Percentiles rank a stretch among this genome's conserved stretches.
Conservation (phyloP, 345 rosid species). For the Citrus inodora region DNA sequence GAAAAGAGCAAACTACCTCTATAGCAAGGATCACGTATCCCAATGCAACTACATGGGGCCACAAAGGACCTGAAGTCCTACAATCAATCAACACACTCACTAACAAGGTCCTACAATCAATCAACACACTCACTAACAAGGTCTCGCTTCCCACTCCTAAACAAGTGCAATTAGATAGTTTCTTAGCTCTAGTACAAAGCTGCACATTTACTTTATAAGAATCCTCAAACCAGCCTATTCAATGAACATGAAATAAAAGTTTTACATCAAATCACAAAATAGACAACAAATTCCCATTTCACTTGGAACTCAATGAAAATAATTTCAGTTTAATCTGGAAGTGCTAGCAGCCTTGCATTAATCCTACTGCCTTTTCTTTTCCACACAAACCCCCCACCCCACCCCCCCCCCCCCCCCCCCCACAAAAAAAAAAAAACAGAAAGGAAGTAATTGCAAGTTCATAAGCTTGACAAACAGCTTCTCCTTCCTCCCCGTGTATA, state of each 20-base stretch:
- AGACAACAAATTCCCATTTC: not conserved
- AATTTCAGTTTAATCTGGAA: not conserved
- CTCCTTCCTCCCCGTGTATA: not conserved
- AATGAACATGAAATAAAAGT: not conserved
- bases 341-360: not conserved
- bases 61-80: not conserved
- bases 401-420: too few relatives aligned
- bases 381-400: too few relatives aligned
- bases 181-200: not conserved
- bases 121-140: not conserved
- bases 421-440: too few relatives aligned
- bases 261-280: not conserved
- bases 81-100: not conserved
- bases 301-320: not conserved
- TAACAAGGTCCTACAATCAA: not conserved
- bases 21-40: not conserved
- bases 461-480: not conserved
- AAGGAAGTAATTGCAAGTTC: not conserved
- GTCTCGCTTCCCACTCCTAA: not conserved
- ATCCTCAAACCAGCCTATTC: not conserved
- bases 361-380: not conserved
- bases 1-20: not conserved
- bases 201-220: not conserved
- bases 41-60: not conserved
- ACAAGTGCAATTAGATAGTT: not conserved